Percentiles rank a stretch among this genome's conserved stretches.
These are phyloP conservation scores for Sarocladiaceae sp. DNA, from an alignment of 2,329 filamentous ascomycete genomes.

Conservation along the genomic window DNA sequence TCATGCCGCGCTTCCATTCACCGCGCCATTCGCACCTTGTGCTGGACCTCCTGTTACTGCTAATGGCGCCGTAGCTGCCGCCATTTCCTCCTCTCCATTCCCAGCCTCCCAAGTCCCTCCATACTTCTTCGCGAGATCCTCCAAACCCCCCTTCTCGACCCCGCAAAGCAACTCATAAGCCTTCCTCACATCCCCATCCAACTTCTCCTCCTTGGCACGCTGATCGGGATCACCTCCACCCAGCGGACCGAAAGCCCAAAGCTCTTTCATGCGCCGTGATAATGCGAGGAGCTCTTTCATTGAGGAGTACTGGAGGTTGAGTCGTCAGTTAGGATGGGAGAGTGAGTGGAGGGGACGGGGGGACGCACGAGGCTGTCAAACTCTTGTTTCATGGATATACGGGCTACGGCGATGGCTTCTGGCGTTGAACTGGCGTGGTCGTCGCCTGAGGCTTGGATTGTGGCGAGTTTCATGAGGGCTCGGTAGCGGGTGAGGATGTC, in stretches of 20 bases:
- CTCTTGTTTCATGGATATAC: slow-evolving; percentile 41
- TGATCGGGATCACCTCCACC: slow-evolving; percentile 31
- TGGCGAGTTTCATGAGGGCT: slow-evolving; percentile 38
- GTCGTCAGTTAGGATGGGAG: background rate
- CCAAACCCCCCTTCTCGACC: slow-evolving; percentile 30
- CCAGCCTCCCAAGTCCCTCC: slow-evolving; percentile 32
- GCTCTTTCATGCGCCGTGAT: slow-evolving; percentile 40
- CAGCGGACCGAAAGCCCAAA: slow-evolving; percentile 40
- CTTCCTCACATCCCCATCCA: slow-evolving; percentile 30
- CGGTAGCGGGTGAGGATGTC: slow-evolving; percentile 40
- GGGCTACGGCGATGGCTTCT: slow-evolving; percentile 36
- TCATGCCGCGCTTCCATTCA: no score
- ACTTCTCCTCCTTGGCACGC: slow-evolving; percentile 29
- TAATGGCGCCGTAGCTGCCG: background rate
- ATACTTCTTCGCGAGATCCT: slow-evolving; percentile 25
- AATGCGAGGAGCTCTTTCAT: slow-evolving; percentile 41
- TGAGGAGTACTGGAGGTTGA: slow-evolving; percentile 30
- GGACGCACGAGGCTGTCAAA: slow-evolving; percentile 36
- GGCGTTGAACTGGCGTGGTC: slow-evolving; percentile 35
- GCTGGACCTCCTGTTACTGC: background rate
- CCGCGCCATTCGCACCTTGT: background rate
- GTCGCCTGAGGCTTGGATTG: slow-evolving; percentile 29
- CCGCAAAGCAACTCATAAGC: slow-evolving; percentile 30
- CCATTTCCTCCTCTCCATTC: background rate
- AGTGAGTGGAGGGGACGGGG: background rate